Conservation (phyloP, 1,139 yeast species). For the Diutina sp. region DNA sequence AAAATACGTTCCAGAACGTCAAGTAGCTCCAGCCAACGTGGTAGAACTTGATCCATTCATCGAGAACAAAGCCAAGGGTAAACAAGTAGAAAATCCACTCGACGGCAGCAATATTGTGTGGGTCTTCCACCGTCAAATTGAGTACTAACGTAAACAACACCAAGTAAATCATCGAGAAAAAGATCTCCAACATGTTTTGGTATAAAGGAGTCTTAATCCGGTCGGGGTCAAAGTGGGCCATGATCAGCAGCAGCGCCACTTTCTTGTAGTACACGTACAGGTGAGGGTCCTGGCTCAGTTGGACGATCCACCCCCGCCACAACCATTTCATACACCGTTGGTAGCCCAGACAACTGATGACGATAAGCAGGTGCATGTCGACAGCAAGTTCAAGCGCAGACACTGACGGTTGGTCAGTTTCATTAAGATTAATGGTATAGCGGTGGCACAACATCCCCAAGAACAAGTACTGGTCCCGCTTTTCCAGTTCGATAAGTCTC, state of each 20-base stretch:
- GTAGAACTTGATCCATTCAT: constrained; percentile 58
- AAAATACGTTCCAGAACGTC: constrained; percentile 74
- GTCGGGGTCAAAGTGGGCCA: constrained; percentile 70
- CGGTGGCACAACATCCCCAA: constrained; percentile 70
- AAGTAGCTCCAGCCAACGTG: constrained; percentile 65
- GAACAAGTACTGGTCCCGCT: constrained; percentile 53
- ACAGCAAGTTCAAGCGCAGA: constrained; percentile 78
- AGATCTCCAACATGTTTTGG: constrained; percentile 62
- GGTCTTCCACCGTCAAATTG: constrained; percentile 29
- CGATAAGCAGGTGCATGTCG: constrained; percentile 69
- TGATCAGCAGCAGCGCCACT: constrained; percentile 40
- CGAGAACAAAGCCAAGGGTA: constrained; percentile 53
- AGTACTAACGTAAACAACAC: constrained; percentile 51
- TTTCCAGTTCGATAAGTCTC: constrained; percentile 46
- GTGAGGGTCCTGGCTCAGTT: constrained; percentile 57
- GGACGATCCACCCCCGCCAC: constrained; percentile 90
- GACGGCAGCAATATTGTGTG: constrained; percentile 20
- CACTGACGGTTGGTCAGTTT: constrained; percentile 46
- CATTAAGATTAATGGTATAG: constrained; percentile 53
- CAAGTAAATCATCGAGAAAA: constrained; percentile 55
- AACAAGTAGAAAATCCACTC: constrained; percentile 54
- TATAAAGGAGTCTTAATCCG: constrained; percentile 76
- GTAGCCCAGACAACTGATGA: constrained; percentile 69
- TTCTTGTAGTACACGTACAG: constrained; percentile 55
- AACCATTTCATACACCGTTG: constrained; percentile 83